Evolutionary conservation across 2,329 filamentous ascomycete genomes (phyloP).

Genomic region (Aureobasidium pullulans): DNA sequence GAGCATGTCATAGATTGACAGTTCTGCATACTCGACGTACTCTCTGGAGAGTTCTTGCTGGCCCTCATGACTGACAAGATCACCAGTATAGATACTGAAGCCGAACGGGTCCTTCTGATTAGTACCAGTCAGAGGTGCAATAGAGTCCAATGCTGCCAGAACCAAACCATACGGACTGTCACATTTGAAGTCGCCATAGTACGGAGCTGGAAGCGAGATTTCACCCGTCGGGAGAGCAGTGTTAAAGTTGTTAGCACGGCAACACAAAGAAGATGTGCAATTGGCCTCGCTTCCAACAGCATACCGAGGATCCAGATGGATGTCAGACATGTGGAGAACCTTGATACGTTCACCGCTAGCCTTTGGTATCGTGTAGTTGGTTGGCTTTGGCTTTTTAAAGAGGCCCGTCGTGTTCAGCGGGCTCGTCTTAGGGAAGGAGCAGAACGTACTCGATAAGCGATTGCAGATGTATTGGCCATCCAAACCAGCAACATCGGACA

Average conservation of each 20-base stretch:
- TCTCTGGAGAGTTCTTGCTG: slow-evolving; percentile 43
- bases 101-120: slow-evolving; percentile 39
- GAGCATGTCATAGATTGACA: slow-evolving; percentile 47
- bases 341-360: slow-evolving; percentile 49
- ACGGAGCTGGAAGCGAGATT: slow-evolving; percentile 41
- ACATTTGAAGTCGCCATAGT: slow-evolving; percentile 50
- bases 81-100: slow-evolving; percentile 51
- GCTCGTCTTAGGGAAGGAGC: slow-evolving; percentile 38
- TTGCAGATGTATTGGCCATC: slow-evolving; percentile 54
- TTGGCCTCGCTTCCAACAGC: slow-evolving; percentile 47
- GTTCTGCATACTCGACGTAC: slow-evolving; percentile 49
- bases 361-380: slow-evolving; percentile 35
- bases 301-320: slow-evolving; percentile 46
- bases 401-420: slow-evolving; percentile 38
- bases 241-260: slow-evolving; percentile 38
- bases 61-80: slow-evolving; percentile 49
- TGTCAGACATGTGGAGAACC: slow-evolving; percentile 48
- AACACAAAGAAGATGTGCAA: slow-evolving; percentile 46
- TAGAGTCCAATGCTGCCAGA: slow-evolving; percentile 48
- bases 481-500: slow-evolving; percentile 46
- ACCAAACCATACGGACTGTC: slow-evolving; percentile 53
- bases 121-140: slow-evolving; percentile 50
- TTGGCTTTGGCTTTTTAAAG: slow-evolving; percentile 51
- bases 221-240: slow-evolving; percentile 27
- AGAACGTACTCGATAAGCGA: slow-evolving; percentile 41